Base-by-base conservation (phyloP, 495 filamentous ascomycete genomes). In the Aspergillus heteromorphus region DNA sequence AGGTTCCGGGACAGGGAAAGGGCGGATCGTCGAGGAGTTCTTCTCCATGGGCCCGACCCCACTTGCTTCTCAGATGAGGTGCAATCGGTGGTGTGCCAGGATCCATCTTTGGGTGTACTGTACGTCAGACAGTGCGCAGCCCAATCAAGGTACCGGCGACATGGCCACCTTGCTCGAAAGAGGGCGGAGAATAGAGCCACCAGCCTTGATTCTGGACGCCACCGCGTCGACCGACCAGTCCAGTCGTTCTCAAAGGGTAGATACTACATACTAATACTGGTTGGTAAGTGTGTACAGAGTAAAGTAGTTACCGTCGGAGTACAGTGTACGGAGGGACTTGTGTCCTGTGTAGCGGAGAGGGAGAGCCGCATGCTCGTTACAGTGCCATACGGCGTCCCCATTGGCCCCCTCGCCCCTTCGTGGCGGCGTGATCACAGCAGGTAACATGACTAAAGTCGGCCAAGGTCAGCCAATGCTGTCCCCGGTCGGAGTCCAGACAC, bases 11-110 rank as follows among this genome's bases (percentile, higher is more conserved):
- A 48, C 48, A 60, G 57, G 57, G 54, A 58, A 27, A 53, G 43
- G 45, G 30, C 59, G 52, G 59, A 59, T 63, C 56, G 60, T 51
- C 53, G 36, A 51, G 52, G 48, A 51, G 57, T 55, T 55, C 50
- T 58, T 58, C 42, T 62, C 53, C 50, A 56, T 54, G 43, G 40
- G 36, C 49, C 48, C 48, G 45, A 45, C 52, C 49, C 45, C 42
- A 50, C 48, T 55, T 53, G 25, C 42, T 48, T 48, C 40, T 18
- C 18, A 45, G 48, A 56, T 51, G 40, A 17, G 40, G 27, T 57
- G 49, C 55, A 51, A 43, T 50, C 27, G 23, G 30, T 47, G 19
- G 48, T 51, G 29, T 36, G 36, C 47, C 23, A 13, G 40, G 54
- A 56, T 56, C 54, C 23, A 27, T 27, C 23, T 27, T 54, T 40